These are phyloP conservation scores for Fusarium fujikuroi DNA, from an alignment of 2,329 filamentous ascomycete species.

Conservation along the genomic window DNA sequence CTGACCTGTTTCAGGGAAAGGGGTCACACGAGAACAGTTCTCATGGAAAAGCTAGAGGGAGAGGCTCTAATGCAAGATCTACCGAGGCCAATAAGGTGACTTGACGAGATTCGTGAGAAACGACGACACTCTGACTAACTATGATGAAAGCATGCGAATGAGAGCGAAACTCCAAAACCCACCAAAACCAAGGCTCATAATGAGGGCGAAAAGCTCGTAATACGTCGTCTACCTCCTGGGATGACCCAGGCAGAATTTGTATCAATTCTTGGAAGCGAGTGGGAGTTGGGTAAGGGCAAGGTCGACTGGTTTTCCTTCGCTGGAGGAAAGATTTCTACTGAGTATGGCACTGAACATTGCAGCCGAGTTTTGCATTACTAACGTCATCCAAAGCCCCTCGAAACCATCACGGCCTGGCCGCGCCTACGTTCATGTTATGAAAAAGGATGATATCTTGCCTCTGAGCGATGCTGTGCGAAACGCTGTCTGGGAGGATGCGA, in stretches of 20 bases:
- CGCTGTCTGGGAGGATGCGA: slow-evolving; percentile 81
- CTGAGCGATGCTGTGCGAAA: slow-evolving; percentile 77
- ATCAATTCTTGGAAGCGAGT: slow-evolving; percentile 77
- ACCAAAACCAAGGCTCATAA: slow-evolving; percentile 48
- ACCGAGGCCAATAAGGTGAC: slow-evolving; percentile 46
- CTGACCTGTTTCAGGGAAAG: slow-evolving; percentile 41
- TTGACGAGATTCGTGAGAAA: neutral
- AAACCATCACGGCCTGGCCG: slow-evolving; percentile 85
- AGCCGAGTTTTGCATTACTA: slow-evolving; percentile 7
- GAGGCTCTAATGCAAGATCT: slow-evolving; percentile 45
- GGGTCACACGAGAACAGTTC: slow-evolving; percentile 38
- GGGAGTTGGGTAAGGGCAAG: slow-evolving; percentile 82
- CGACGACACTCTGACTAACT: slow-evolving; percentile 28
- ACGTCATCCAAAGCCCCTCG: slow-evolving; percentile 67
- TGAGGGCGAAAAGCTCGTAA: slow-evolving; percentile 80
- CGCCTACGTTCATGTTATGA: slow-evolving; percentile 85
- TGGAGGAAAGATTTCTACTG: slow-evolving; percentile 78
- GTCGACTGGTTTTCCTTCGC: slow-evolving; percentile 83
- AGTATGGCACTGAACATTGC: slow-evolving; percentile 66
- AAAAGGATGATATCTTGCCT: slow-evolving; percentile 71
- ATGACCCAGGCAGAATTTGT: slow-evolving; percentile 84
- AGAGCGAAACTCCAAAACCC: slow-evolving; percentile 46
- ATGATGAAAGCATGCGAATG: slow-evolving; percentile 41
- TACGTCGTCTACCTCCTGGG: slow-evolving; percentile 86
- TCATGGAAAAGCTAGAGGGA: slow-evolving; percentile 40